phyloP scores from a whole-genome alignment of 2,329 filamentous ascomycete genomes.

The Aspergillus fumigatiaffinis region DNA sequence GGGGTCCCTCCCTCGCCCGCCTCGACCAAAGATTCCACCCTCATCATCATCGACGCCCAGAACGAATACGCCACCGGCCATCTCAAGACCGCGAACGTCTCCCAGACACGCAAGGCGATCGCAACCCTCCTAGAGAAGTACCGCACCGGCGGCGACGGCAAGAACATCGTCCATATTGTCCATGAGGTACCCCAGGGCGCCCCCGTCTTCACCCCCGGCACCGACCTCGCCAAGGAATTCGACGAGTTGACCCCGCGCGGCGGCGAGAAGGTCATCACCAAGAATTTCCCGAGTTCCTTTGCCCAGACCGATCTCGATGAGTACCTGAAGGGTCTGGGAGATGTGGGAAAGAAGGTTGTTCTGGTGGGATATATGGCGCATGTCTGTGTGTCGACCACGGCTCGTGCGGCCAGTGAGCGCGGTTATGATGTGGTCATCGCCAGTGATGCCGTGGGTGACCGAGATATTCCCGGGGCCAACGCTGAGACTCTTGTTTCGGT shows the following conservation, averaged over 20 bases:
- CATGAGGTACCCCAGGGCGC: constrained; percentile 58
- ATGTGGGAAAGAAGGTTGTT: constrained; percentile 55
- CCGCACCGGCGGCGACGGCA: constrained; percentile 44
- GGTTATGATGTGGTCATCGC: constrained; percentile 63
- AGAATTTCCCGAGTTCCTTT: constrained; percentile 58
- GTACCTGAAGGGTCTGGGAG: constrained; percentile 48
- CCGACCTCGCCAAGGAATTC: constrained; percentile 58
- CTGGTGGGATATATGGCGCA: constrained; percentile 48
- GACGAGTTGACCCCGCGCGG: constrained; percentile 53
- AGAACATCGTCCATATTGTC: constrained; percentile 58
- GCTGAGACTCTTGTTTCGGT: constrained; percentile 48
- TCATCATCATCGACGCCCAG: constrained; percentile 68
- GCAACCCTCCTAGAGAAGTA: constrained; percentile 56
- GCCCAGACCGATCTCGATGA: constrained; percentile 57
- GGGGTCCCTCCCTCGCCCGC: constrained; percentile 55
- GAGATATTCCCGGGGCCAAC: constrained; percentile 60
- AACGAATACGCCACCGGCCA: constrained; percentile 60
- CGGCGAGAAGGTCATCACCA: constrained; percentile 56
- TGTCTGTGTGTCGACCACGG: constrained; percentile 61
- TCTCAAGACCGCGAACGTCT: constrained; percentile 54
- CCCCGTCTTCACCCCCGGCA: constrained; percentile 63
- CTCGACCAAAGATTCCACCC: constrained; percentile 54
- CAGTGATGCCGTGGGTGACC: constrained; percentile 61
- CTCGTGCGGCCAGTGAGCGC: constrained; percentile 55
- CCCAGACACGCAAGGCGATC: constrained; percentile 54